Percentiles rank a stretch among this genome's conserved stretches.
These are phyloP conservation scores for Aspergillus tubingensis DNA, from an alignment of 2,329 filamentous ascomycete genomes.

Conservation along the genomic window DNA sequence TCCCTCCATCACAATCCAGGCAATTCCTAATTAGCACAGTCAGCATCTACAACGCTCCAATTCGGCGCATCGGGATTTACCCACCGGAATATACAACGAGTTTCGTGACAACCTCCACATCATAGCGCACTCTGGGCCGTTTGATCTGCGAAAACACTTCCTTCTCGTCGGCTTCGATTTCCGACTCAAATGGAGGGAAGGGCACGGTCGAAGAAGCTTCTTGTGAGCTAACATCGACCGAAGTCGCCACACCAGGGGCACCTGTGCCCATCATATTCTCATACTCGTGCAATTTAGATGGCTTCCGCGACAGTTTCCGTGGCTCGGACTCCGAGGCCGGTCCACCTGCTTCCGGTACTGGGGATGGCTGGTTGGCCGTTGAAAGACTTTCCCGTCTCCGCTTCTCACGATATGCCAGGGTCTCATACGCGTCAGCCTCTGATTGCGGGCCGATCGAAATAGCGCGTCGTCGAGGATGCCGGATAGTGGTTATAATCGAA, in stretches of 20 bases:
- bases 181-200: slow-evolving; percentile 35
- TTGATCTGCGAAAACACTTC: slow-evolving; percentile 84
- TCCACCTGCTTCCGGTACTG: slow-evolving; percentile 26
- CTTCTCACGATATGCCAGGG: slow-evolving; percentile 83
- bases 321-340: slow-evolving; percentile 33
- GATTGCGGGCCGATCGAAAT: slow-evolving; percentile 93
- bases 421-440: slow-evolving; percentile 94
- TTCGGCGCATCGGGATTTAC: slow-evolving; percentile 31
- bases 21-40: slow-evolving; percentile 64
- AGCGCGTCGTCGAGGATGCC: slow-evolving; percentile 74
- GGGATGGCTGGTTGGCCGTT: slow-evolving; percentile 33
- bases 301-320: slow-evolving; percentile 46
- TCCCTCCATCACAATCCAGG: slow-evolving; percentile 74
- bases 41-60: neutral
- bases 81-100: slow-evolving; percentile 89
- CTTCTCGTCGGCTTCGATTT: slow-evolving; percentile 58
- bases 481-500: slow-evolving; percentile 75
- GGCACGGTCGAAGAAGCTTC: slow-evolving; percentile 26
- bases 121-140: slow-evolving; percentile 87
- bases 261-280: slow-evolving; percentile 75
- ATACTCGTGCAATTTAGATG: slow-evolving; percentile 61
- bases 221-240: slow-evolving; percentile 33
- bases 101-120: slow-evolving; percentile 98
- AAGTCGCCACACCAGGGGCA: slow-evolving; percentile 43
- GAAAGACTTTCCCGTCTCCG: slow-evolving; percentile 62